Conservation (phyloP, 192 early-diverging fungal species). For the Ambispora gerdemannii region DNA sequence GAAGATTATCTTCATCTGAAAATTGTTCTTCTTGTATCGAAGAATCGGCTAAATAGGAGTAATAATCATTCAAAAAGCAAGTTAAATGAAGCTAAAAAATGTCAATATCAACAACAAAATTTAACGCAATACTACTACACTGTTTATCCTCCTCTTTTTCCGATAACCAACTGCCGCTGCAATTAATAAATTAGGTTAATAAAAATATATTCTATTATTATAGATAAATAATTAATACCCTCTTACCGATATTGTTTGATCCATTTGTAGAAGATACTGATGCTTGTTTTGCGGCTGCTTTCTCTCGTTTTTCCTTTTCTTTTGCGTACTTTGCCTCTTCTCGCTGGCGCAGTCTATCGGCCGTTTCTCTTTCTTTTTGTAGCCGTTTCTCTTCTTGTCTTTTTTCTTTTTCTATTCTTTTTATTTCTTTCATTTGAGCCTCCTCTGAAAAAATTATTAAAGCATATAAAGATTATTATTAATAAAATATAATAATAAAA, state of each 20-base stretch:
- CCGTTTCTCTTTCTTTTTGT: slow-evolving; percentile 22
- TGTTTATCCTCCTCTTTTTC: slow-evolving; percentile 26
- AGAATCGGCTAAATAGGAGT: neutral
- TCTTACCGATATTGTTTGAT: neutral
- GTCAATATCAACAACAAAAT: too few relatives aligned
- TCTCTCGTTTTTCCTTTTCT: slow-evolving; percentile 28
- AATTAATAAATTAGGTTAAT: neutral
- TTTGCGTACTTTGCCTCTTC: slow-evolving; percentile 26
- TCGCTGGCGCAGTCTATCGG: slow-evolving; percentile 8
- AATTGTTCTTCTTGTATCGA: slow-evolving; percentile 16
- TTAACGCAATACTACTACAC: neutral
- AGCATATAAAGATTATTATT: slow-evolving; percentile 14
- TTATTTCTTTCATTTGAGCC: slow-evolving; percentile 16
- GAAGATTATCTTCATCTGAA: neutral
- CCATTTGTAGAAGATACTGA: neutral
- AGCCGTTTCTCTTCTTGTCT: slow-evolving; percentile 18
- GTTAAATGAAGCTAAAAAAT: neutral
- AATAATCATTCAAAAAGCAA: neutral
- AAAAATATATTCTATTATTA: neutral
- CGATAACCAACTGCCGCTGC: neutral
- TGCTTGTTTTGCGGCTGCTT: neutral
- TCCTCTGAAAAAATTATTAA: slow-evolving; percentile 24
- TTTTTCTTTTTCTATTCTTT: slow-evolving; percentile 21
- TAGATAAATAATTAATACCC: neutral
- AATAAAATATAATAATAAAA: neutral